phyloP scores from a whole-genome alignment of 345 rosid species.

The Populus pruinosa region DNA sequence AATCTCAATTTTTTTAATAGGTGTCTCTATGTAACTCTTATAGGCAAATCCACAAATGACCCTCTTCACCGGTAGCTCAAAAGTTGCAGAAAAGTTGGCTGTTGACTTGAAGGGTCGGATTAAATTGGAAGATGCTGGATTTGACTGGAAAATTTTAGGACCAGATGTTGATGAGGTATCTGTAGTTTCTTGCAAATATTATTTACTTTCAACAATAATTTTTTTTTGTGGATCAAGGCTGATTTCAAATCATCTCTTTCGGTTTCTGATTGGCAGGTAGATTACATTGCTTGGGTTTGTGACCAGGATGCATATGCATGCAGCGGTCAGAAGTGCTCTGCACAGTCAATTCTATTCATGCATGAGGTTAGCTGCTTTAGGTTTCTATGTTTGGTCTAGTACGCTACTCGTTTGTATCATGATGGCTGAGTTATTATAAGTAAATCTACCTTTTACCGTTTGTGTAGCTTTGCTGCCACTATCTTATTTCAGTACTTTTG shows the following conservation, averaged over 20 bases:
- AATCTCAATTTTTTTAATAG: background rate
- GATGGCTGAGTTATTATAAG: background rate
- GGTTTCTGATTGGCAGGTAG: slow-evolving; percentile 52
- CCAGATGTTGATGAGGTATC: slow-evolving; percentile 94
- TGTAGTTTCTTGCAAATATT: background rate
- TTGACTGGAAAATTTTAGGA: slow-evolving; percentile 97
- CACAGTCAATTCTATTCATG: slow-evolving; percentile 88
- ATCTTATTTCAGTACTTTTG: background rate
- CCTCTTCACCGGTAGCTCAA: slow-evolving; percentile 96
- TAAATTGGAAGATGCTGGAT: slow-evolving; percentile 97
- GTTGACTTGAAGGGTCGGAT: slow-evolving; percentile 80
- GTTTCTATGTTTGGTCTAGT: background rate
- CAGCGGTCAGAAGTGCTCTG: slow-evolving; percentile 98
- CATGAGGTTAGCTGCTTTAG: slow-evolving; percentile 67
- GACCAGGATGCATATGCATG: slow-evolving; percentile 99
- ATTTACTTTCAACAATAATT: background rate
- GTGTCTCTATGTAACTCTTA: slow-evolving; percentile 1
- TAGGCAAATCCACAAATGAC: slow-evolving; percentile 96
- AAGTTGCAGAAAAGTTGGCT: slow-evolving; percentile 93
- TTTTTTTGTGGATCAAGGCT: background rate
- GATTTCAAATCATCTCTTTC: slow-evolving; percentile 8
- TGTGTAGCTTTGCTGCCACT: background rate
- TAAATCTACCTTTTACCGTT: background rate
- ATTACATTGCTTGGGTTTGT: slow-evolving; percentile 94
- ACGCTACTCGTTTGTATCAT: background rate